Evolutionary conservation across 352 stramenopile genomes (phyloP).

Genomic region (Phytophthora pseudosyringae): DNA sequence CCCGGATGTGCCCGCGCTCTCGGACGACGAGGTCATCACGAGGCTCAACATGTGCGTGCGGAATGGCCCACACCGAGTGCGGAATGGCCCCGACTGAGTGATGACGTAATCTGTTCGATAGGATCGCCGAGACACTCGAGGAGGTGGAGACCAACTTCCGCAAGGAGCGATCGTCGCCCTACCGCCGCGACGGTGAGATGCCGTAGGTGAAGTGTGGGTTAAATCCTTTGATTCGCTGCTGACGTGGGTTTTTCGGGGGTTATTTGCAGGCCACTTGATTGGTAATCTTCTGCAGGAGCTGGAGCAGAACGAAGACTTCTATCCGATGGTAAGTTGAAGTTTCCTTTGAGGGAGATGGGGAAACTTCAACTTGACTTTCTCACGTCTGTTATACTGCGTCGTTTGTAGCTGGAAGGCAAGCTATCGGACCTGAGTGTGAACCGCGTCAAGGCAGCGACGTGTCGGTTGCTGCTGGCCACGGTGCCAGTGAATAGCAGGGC

Average conservation of each 20-base stretch:
- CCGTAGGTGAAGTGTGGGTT: conserved; percentile 8
- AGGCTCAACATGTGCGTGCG: conserved; percentile 82
- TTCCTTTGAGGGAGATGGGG: conserved; percentile 5
- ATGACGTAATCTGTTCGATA: conserved; percentile 29
- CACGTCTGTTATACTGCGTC: neutral
- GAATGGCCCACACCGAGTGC: neutral
- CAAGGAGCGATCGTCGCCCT: conserved; percentile 74
- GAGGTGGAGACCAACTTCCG: conserved; percentile 80
- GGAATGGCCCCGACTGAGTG: conserved; percentile 6
- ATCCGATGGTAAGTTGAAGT: conserved; percentile 61
- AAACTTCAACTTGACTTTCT: conserved; percentile 30
- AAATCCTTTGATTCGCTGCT: neutral
- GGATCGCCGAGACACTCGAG: conserved; percentile 80
- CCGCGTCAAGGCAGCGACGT: conserved; percentile 73
- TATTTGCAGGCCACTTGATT: conserved; percentile 69
- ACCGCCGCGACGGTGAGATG: conserved; percentile 70
- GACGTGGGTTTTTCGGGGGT: conserved; percentile 11
- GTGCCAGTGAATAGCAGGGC: conserved; percentile 75
- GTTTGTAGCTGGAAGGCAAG: conserved; percentile 65
- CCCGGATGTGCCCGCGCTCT: conserved; percentile 41
- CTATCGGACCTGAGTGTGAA: conserved; percentile 61
- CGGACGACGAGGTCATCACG: conserved; percentile 65
- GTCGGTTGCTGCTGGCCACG: conserved; percentile 76
- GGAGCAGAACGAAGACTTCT: conserved; percentile 87
- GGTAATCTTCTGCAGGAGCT: conserved; percentile 78